Conservation (phyloP, 768 basidiomycete genomes). For the Clitopilus hobsonii region DNA sequence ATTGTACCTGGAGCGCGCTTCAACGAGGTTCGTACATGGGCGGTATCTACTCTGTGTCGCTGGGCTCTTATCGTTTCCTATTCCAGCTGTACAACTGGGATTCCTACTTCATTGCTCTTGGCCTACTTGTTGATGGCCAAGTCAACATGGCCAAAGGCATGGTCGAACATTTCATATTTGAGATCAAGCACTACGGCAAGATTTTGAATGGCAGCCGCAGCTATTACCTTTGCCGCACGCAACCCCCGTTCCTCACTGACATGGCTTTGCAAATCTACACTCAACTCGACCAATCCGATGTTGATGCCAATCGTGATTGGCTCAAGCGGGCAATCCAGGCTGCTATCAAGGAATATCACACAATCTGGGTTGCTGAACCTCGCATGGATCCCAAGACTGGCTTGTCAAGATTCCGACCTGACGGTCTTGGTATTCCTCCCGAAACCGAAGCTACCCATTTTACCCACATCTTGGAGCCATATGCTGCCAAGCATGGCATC, state of each 20-base stretch:
- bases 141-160: constrained; percentile 94
- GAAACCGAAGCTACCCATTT: constrained; percentile 99
- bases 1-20: constrained; percentile 95
- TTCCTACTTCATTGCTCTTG: constrained; percentile 91
- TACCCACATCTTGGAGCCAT: constrained; percentile 95
- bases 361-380: constrained; percentile 92
- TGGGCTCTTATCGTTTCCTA: constrained; percentile 5
- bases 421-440: constrained; percentile 92
- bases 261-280: constrained; percentile 98
- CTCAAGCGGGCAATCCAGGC: constrained; percentile 94
- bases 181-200: constrained; percentile 97
- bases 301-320: constrained; percentile 81
- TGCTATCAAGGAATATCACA: constrained; percentile 98
- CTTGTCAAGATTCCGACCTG: constrained; percentile 90
- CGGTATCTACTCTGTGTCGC: not conserved
- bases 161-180: constrained; percentile 99
- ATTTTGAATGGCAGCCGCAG: constrained; percentile 95
- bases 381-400: constrained; percentile 94
- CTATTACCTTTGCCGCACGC: constrained; percentile 92
- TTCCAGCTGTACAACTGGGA: constrained; percentile 89
- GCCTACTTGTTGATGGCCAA: constrained; percentile 91
- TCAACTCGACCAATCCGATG: constrained; percentile 83
- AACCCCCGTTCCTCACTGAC: constrained; percentile 98
- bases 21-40: constrained; percentile 76
- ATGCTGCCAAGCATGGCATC: constrained; percentile 85